Evolutionary conservation across 495 filamentous ascomycete species (phyloP).

Genomic region (Pseudotulostoma volvatum): DNA sequence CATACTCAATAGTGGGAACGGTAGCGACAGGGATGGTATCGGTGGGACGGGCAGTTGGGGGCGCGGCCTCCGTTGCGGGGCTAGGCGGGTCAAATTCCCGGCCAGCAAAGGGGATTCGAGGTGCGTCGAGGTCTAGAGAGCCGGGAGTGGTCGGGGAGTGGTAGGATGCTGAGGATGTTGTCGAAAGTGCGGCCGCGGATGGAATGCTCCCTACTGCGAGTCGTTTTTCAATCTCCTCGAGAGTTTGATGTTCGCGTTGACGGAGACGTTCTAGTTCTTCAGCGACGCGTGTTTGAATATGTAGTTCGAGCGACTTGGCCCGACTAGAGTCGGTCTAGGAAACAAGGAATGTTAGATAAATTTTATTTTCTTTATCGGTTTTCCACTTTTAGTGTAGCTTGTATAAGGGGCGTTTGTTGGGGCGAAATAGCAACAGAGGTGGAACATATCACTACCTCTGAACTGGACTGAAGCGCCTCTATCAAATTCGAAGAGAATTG

Average conservation of each 20-base stretch:
- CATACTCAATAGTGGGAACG: slow-evolving; percentile 14
- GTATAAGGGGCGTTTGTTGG: too few relatives aligned
- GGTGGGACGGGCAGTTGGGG: slow-evolving; percentile 5
- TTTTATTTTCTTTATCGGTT: background rate
- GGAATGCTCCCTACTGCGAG: slow-evolving; percentile 24
- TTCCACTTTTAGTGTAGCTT: slow-evolving; percentile 4
- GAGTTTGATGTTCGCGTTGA: slow-evolving; percentile 42
- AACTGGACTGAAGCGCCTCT: slow-evolving; percentile 62
- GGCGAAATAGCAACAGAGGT: background rate
- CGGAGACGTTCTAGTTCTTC: slow-evolving; percentile 65
- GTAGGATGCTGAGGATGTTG: slow-evolving; percentile 16
- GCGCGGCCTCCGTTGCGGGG: slow-evolving; percentile 3
- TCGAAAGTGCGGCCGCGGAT: slow-evolving; percentile 14
- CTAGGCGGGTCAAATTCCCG: slow-evolving; percentile 22
- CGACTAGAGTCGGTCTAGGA: slow-evolving; percentile 84
- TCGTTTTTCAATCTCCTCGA: slow-evolving; percentile 39
- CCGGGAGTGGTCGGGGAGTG: slow-evolving; percentile 20
- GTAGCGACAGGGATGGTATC: slow-evolving; percentile 7
- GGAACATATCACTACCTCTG: slow-evolving; percentile 46
- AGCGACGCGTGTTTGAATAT: slow-evolving; percentile 75
- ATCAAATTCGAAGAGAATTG: slow-evolving; percentile 76
- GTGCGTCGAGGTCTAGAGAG: slow-evolving; percentile 32
- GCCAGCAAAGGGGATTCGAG: slow-evolving; percentile 31
- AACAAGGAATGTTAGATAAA: slow-evolving; percentile 7
- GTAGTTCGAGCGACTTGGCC: slow-evolving; percentile 64